phyloP scores from a whole-genome alignment of 805 yeast genomes.

The Candida pini region DNA sequence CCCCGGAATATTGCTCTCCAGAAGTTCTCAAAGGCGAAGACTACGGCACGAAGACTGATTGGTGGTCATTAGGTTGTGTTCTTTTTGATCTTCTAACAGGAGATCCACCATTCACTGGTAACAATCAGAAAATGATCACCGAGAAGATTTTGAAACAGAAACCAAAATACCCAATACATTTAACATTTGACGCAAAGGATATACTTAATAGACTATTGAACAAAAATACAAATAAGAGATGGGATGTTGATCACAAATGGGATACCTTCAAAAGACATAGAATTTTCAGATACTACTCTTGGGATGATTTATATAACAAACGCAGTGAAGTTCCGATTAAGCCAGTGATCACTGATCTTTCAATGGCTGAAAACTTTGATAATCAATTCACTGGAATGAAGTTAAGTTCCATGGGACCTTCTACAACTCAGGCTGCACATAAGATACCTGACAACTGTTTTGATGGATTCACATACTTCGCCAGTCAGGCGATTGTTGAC shows the following conservation, averaged over 20 bases:
- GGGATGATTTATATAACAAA: constrained; percentile 50
- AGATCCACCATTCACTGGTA: constrained; percentile 82
- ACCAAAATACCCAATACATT: constrained; percentile 60
- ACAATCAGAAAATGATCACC: constrained; percentile 62
- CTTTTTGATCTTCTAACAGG: constrained; percentile 76
- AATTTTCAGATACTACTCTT: constrained; percentile 67
- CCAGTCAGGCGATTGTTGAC: constrained; percentile 34
- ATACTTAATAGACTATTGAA: constrained; percentile 57
- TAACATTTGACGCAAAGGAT: constrained; percentile 74
- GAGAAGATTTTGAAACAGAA: constrained; percentile 66
- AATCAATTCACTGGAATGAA: constrained; percentile 63
- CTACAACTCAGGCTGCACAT: too few relatives aligned
- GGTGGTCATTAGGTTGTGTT: constrained; percentile 88
- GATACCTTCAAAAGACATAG: constrained; percentile 51
- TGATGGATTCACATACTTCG: constrained; percentile 41
- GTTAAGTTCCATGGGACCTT: constrained; percentile 10
- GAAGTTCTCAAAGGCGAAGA: constrained; percentile 73
- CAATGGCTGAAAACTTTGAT: constrained; percentile 74
- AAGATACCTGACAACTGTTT: constrained; percentile 28
- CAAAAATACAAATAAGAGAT: constrained; percentile 60
- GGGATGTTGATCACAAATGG: constrained; percentile 50
- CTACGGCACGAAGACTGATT: constrained; percentile 73
- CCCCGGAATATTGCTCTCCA: constrained; percentile 85
- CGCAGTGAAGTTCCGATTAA: constrained; percentile 62
- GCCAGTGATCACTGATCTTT: constrained; percentile 72